A percentile compares a stretch with the other conserved stretches of the same genome.
Evolutionary conservation across 108 stramenopile species (phyloP).

Genomic region (Nitzschia inconspicua): DNA sequence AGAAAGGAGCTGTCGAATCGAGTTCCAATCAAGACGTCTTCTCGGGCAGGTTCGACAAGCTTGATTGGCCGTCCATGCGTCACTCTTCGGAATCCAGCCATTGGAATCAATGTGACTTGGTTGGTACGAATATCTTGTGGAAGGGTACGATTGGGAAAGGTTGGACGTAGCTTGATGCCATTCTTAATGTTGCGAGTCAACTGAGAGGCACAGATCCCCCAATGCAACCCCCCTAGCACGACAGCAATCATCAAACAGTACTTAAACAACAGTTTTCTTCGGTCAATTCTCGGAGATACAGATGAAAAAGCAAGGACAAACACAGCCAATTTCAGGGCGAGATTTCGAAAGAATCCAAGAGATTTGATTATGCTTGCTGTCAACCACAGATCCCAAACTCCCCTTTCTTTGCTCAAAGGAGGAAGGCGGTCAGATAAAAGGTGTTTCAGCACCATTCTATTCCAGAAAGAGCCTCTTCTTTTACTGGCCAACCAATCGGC

Average conservation of each 20-base stretch:
- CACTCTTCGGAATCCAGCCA: background rate
- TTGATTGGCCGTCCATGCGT: too few relatives aligned
- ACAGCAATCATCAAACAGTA: too few relatives aligned
- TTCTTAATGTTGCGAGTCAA: background rate
- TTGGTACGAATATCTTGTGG: background rate
- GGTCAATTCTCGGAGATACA: too few relatives aligned
- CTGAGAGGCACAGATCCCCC: too few relatives aligned
- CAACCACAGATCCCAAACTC: slow-evolving; percentile 2
- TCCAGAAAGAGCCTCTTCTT: background rate
- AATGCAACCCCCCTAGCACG: too few relatives aligned
- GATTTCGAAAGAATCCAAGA: too few relatives aligned
- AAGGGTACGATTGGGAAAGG: background rate
- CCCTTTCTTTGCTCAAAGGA: background rate
- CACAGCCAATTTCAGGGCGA: background rate
- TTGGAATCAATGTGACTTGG: too few relatives aligned
- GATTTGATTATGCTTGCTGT: too few relatives aligned
- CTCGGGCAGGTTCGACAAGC: slow-evolving; percentile 4
- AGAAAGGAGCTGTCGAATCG: slow-evolving; percentile 11
- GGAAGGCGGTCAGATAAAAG: background rate
- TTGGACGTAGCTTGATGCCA: background rate
- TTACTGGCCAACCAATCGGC: background rate
- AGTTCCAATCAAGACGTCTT: slow-evolving; percentile 38
- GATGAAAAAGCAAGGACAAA: background rate
- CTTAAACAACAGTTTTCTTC: too few relatives aligned
- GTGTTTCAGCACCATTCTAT: background rate